Base-by-base conservation (phyloP, 352 stramenopile species). In the Pythium myriotylum region DNA sequence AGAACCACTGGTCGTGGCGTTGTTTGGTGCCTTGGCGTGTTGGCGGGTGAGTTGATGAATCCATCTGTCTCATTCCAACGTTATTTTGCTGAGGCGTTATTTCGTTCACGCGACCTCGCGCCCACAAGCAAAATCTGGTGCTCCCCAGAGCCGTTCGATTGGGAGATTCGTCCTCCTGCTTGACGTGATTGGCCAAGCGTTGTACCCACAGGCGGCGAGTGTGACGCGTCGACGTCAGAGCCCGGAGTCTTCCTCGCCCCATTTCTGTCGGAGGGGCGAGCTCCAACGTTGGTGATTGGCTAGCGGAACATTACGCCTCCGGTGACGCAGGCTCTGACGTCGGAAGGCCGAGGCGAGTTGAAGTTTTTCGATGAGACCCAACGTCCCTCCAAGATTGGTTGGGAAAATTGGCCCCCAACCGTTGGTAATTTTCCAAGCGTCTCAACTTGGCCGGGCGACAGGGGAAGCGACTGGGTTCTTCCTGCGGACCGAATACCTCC, bases 61-160 rank as follows among this genome's bases (percentile, higher is more conserved):
- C 52, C 54, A 61, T 20, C 39, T 50, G 23, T 17, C 33, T 48
- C 41, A 72, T 67, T 61, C 35, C 14, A 65, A 72, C 66, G 66
- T 68, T 65, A 33, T 35, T 57, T 66, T 58, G 24, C 12, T 26
- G 14, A 33, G 42, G 19, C 48, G 55, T 56, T 24, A 33, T 49
- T 63, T 63, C 22, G 27, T 33, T 57, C 32, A 48, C 29, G 47
- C 57, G 23, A 23, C 26, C 23, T 46, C 33, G 24, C 9, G 10
- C 26, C 32, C 49, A 56, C 49, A 56, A 35, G 45, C 46, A 41
- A 22, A 52, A 43, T 62, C 35, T 48, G 32, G 17, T 56, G 55
- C 49, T 35, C 26, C 50, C 20, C 37, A 39, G 23, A 9, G 19
- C 8, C n/a, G 41, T 7, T 23, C 20, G 63, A 71, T 71, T 71